Conservation (phyloP, 1,284 basidiomycete species). For the Irpex lacteus region DNA sequence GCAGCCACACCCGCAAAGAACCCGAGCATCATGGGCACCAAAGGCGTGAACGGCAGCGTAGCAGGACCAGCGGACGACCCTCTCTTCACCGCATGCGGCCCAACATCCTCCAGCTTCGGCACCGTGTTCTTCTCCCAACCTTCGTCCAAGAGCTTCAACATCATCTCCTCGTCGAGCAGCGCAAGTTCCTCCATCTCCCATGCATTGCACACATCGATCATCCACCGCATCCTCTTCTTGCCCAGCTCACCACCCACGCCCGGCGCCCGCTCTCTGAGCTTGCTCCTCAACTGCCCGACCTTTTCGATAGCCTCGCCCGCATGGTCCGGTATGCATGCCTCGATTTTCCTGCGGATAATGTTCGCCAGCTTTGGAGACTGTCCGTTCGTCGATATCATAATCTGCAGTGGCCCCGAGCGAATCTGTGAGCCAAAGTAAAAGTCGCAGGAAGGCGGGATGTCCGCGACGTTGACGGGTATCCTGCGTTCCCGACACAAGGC, state of each 20-base stretch:
- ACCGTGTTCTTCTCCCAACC: conserved; percentile 66
- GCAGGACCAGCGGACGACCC: conserved; percentile 6
- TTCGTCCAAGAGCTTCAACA: conserved; percentile 58
- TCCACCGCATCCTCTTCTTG: conserved; percentile 90
- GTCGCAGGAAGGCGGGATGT: conserved; percentile 93
- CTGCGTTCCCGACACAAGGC: conserved; percentile 63
- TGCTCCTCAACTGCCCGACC: conserved; percentile 70
- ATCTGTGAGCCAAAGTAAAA: conserved; percentile 98
- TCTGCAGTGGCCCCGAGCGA: conserved; percentile 87
- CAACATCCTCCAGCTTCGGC: conserved; percentile 46
- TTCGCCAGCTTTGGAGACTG: conserved; percentile 91
- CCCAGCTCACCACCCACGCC: conserved; percentile 75
- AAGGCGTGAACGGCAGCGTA: conserved; percentile 8
- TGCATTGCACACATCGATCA: conserved; percentile 84
- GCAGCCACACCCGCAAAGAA: conserved; percentile 34
- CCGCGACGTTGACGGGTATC: conserved; percentile 94
- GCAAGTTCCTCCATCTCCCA: conserved; percentile 83
- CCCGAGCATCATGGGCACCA: conserved; percentile 28
- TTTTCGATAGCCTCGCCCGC: conserved; percentile 81
- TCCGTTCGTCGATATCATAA: conserved; percentile 96
- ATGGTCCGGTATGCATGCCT: conserved; percentile 64
- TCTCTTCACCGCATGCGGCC: background rate
- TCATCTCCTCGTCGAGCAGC: conserved; percentile 58
- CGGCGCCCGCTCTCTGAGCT: conserved; percentile 71
- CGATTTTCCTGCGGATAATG: conserved; percentile 74